Evolutionary conservation across 345 rosid species (phyloP).

Genomic region (Streptanthus diversifolius): DNA sequence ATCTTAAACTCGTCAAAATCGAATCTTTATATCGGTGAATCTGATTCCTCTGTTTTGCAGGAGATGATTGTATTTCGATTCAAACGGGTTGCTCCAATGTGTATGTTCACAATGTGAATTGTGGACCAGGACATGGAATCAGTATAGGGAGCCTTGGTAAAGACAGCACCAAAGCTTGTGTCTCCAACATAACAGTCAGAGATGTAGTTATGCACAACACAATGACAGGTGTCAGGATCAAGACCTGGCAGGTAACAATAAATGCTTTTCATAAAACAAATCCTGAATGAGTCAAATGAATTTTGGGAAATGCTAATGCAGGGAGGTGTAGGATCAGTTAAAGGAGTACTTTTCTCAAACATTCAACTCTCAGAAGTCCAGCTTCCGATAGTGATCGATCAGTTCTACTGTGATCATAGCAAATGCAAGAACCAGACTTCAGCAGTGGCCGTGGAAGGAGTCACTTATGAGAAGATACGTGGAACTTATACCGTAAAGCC

Average conservation of each 20-base stretch:
- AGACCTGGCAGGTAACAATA: conserved; percentile 94
- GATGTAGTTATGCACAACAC: conserved; percentile 78
- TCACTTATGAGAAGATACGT: conserved; percentile 67
- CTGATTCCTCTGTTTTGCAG: conserved; percentile 44
- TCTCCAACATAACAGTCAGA: conserved; percentile 80
- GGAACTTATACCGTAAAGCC: conserved; percentile 95
- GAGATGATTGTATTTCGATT: conserved; percentile 90
- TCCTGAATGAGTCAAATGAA: not conserved
- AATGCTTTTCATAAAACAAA: not conserved
- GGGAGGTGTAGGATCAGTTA: conserved; percentile 94
- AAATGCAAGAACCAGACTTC: conserved; percentile 74
- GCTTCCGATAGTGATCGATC: conserved; percentile 86
- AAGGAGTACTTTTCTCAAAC: conserved; percentile 84
- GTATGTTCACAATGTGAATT: conserved; percentile 71
- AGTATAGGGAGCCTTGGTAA: conserved; percentile 93
- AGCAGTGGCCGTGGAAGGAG: conserved; percentile 82
- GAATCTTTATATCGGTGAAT: not conserved
- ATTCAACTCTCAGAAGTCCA: conserved; percentile 86
- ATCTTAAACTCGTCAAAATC: not conserved
- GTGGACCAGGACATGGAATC: conserved; percentile 98
- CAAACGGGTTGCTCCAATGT: conserved; percentile 93
- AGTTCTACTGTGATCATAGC: conserved; percentile 81
- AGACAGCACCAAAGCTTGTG: conserved; percentile 83
- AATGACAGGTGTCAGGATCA: conserved; percentile 87
- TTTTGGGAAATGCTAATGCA: conserved; percentile 32